Base-by-base conservation (phyloP, 805 yeast species). In the Huiozyma naganishii region DNA sequence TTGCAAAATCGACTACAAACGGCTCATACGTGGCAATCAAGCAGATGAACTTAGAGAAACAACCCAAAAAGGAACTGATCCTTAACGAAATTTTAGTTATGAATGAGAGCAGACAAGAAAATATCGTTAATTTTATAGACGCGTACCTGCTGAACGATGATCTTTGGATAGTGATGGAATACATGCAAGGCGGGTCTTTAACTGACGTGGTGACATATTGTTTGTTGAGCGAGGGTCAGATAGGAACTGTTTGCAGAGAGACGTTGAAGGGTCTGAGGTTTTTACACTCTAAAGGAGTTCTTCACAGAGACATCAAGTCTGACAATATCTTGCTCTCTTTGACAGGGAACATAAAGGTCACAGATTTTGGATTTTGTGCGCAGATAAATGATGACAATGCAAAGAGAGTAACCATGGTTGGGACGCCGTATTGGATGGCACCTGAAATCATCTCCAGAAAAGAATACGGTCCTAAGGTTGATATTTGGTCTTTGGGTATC, bases 401-500 rank as follows among this genome's bases (percentile, higher is more conserved):
- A 44, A 89, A 90, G 63, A 79, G 99, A 61, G 88, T 95, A 3
- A 92, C 99, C 5, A 87, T 92, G 95, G 98, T 92, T 12, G 99
- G 99, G 11, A 92, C 99, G 0, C 98, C 99, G 10, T 92, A 92
- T 62, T 92, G 99, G 99, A 92, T 92, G 99, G 99, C 99, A 0
- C 99, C 99, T 1, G 99, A 92, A 63, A 96, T 92, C 43, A 96
- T 92, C 28, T 79, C 89, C 13, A 78, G 94, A 53, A 89, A 88
- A 62, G 96, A 89, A 58, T 92, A 92, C 59, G 98, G 95, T 32
- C 92, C 95, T 40, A 89, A 92, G 61, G 95, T 92, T 37, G 99
- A 92, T 66, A 81, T 92, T 41, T 92, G 99, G 99, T 87, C 96
- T 6, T 68, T 92, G 49, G 98, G 99, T 52, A 92, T 92, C 51